Evolutionary conservation across 2,329 filamentous ascomycete genomes (phyloP).

Genomic region (Sporothrix dimorphospora): DNA sequence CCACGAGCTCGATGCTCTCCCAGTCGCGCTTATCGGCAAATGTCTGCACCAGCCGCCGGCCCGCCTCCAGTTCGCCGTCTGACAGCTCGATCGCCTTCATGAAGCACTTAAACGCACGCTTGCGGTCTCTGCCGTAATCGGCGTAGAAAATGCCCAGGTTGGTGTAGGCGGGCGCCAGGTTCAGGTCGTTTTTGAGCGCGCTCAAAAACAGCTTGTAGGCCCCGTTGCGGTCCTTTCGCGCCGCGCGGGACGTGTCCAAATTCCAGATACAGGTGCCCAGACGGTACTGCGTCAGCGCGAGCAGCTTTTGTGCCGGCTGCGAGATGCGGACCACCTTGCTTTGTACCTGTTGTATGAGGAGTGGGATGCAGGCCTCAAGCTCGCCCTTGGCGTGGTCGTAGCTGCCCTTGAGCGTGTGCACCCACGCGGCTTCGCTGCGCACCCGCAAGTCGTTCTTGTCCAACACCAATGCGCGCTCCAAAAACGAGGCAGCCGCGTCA

Average conservation of each 20-base stretch:
- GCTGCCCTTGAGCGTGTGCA: conserved; percentile 80
- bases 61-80: conserved; percentile 79
- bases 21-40: conserved; percentile 93
- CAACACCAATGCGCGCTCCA: conserved; percentile 73
- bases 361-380: conserved; percentile 69
- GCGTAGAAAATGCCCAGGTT: conserved; percentile 88
- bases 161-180: conserved; percentile 88
- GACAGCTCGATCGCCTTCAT: conserved; percentile 96
- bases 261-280: conserved; percentile 89
- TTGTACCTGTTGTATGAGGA: conserved; percentile 64
- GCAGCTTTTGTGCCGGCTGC: conserved; percentile 67
- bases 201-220: conserved; percentile 83
- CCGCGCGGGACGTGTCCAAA: conserved; percentile 70
- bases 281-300: conserved; percentile 83
- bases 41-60: conserved; percentile 79
- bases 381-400: conserved; percentile 68
- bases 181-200: conserved; percentile 83
- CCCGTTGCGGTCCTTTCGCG: conserved; percentile 77
- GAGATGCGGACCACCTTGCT: conserved; percentile 21
- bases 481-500: conserved; percentile 75
- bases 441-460: conserved; percentile 77
- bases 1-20: conserved; percentile 93
- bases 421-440: conserved; percentile 88
- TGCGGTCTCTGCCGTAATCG: conserved; percentile 86
- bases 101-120: conserved; percentile 86